Evolutionary conservation across 805 yeast genomes (phyloP).

Genomic region (Torulaspora microellipsoides): DNA sequence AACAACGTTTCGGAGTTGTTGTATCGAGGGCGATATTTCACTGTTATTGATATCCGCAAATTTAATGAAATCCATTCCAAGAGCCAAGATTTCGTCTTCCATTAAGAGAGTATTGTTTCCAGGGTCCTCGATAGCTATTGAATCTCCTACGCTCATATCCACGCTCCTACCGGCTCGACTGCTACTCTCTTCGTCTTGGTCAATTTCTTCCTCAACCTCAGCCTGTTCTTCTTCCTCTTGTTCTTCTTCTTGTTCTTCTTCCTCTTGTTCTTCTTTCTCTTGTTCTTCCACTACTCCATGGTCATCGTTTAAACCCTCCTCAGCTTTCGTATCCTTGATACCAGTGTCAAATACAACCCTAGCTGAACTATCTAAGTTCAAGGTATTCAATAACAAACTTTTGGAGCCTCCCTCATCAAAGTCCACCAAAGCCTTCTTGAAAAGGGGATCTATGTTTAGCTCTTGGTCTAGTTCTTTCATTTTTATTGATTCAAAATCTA

Average conservation of each 20-base stretch:
- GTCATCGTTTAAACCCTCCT: constrained; percentile 8
- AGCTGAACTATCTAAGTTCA: constrained; percentile 48
- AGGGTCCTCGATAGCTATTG: not conserved
- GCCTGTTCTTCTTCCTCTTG: constrained; percentile 5
- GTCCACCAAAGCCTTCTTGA: constrained; percentile 68
- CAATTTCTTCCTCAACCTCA: constrained; percentile 13
- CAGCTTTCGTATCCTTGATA: constrained; percentile 27
- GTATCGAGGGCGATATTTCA: constrained; percentile 68
- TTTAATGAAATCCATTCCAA: constrained; percentile 34
- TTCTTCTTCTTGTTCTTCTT: constrained; percentile 9
- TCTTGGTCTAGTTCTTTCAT: constrained; percentile 60
- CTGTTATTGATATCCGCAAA: constrained; percentile 29
- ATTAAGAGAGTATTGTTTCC: constrained; percentile 6
- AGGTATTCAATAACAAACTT: constrained; percentile 58
- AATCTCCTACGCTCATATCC: not conserved
- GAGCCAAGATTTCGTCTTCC: constrained; percentile 32
- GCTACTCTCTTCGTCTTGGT: constrained; percentile 8
- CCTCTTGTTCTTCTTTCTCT: constrained; percentile 11
- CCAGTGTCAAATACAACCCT: constrained; percentile 64
- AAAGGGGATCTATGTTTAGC: constrained; percentile 64
- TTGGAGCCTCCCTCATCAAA: constrained; percentile 84
- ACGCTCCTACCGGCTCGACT: not conserved
- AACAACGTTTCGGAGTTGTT: constrained; percentile 54
- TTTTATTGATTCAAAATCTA: constrained; percentile 46
- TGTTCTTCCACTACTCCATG: constrained; percentile 19